phyloP scores from a whole-genome alignment of 331 rosid genomes.

The Arachis monticola region DNA sequence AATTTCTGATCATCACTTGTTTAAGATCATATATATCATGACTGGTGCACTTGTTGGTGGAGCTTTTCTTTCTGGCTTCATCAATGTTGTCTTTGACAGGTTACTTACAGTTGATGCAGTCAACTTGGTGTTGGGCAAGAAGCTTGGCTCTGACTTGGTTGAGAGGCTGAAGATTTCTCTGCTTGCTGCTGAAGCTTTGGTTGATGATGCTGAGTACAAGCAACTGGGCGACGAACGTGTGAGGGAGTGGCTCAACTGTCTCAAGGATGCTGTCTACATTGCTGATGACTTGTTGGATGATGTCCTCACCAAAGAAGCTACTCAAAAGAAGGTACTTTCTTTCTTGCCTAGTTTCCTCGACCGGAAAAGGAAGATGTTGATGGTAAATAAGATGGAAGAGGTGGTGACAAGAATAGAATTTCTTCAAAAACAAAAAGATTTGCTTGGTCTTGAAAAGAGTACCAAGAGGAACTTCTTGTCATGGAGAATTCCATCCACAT shows the following conservation, averaged over 20 bases:
- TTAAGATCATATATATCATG: background rate
- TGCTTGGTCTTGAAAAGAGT: constrained; percentile 11
- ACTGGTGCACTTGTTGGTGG: background rate
- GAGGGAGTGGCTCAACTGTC: too few relatives aligned
- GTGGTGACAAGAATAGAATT: background rate
- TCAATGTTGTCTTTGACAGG: background rate
- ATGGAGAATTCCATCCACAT: background rate
- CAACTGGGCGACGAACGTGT: too few relatives aligned
- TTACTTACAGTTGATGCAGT: too few relatives aligned
- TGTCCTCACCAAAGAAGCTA: background rate
- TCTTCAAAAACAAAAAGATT: too few relatives aligned
- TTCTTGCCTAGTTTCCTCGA: background rate
- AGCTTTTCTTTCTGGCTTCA: background rate
- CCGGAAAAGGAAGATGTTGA: background rate
- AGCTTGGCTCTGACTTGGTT: too few relatives aligned
- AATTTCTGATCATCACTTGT: background rate
- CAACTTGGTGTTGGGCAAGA: too few relatives aligned
- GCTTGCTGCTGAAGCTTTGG: too few relatives aligned
- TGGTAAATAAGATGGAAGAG: background rate
- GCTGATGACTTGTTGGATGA: background rate
- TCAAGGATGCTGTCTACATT: too few relatives aligned
- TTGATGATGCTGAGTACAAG: too few relatives aligned
- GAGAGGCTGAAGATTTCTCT: too few relatives aligned
- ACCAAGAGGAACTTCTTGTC: background rate
- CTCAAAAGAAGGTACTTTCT: background rate